Evolutionary conservation across 1,284 basidiomycete genomes (phyloP).

Genomic region (Fomitopsis pinicola): DNA sequence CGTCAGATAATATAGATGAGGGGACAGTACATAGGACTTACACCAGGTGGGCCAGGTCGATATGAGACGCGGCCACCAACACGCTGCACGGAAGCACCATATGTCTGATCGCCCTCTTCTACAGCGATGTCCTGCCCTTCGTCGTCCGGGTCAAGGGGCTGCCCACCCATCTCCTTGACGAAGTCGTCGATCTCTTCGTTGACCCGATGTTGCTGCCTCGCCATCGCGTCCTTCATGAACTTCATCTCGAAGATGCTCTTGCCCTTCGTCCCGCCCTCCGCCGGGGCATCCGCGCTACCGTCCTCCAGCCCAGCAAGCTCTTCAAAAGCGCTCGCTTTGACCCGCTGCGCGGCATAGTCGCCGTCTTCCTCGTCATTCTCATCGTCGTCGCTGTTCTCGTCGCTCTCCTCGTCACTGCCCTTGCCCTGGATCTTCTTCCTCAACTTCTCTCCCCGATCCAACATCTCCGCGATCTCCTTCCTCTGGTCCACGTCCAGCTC

Average conservation of each 20-base stretch:
- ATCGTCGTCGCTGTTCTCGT: slow-evolving; percentile 44
- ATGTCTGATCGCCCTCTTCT: slow-evolving; percentile 28
- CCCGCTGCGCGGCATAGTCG: slow-evolving; percentile 40
- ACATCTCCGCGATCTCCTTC: slow-evolving; percentile 74
- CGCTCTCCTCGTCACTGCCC: slow-evolving; percentile 46
- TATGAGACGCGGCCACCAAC: slow-evolving; percentile 58
- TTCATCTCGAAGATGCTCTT: slow-evolving; percentile 88
- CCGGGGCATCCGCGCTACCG: slow-evolving; percentile 19
- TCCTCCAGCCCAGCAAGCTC: slow-evolving; percentile 54
- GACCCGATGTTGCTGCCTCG: slow-evolving; percentile 55
- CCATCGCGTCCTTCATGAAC: slow-evolving; percentile 91
- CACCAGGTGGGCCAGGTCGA: slow-evolving; percentile 45
- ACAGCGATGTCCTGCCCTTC: slow-evolving; percentile 30
- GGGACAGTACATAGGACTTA: slow-evolving; percentile 3
- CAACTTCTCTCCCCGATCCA: slow-evolving; percentile 70
- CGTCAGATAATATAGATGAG: background rate
- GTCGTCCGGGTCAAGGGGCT: slow-evolving; percentile 29
- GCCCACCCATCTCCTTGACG: slow-evolving; percentile 56
- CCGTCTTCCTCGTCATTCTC: slow-evolving; percentile 38
- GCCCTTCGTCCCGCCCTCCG: slow-evolving; percentile 34
- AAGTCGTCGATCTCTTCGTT: slow-evolving; percentile 69
- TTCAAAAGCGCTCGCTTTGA: slow-evolving; percentile 69
- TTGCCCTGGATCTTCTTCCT: slow-evolving; percentile 53
- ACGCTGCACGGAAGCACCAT: slow-evolving; percentile 38
- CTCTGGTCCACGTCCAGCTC: slow-evolving; percentile 64